These are phyloP conservation scores for Leishmania tropica DNA, from an alignment of 208 protist species.

Conservation along the genomic window DNA sequence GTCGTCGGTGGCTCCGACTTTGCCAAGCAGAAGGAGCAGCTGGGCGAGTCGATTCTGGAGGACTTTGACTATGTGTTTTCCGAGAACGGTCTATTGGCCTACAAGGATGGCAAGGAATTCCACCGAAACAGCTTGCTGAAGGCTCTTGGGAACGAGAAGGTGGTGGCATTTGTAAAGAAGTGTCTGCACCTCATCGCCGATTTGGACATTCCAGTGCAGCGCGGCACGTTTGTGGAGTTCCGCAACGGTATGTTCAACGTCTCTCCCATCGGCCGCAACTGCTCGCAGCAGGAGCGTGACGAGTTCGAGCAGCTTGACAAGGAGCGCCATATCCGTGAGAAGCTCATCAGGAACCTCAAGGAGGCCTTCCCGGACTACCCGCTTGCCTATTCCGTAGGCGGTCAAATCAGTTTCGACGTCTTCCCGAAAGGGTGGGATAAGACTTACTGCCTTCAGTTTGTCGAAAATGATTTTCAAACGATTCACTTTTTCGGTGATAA, in stretches of 20 bases:
- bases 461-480: slow-evolving; percentile 95
- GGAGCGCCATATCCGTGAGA: slow-evolving; percentile 94
- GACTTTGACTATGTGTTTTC: slow-evolving; percentile 98
- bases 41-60: slow-evolving; percentile 87
- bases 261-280: slow-evolving; percentile 99
- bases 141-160: slow-evolving; percentile 94
- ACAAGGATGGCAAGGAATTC: slow-evolving; percentile 90
- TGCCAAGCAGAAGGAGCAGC: slow-evolving; percentile 97
- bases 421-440: slow-evolving; percentile 99
- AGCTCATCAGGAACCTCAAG: slow-evolving; percentile 93
- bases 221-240: slow-evolving; percentile 99
- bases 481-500: slow-evolving; percentile 99
- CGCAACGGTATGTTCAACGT: slow-evolving; percentile 99
- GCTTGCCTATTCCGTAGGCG: slow-evolving; percentile 98
- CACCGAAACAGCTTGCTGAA: slow-evolving; percentile 91
- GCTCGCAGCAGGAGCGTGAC: slow-evolving; percentile 97
- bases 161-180: slow-evolving; percentile 97
- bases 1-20: slow-evolving; percentile 99
- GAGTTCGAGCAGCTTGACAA: slow-evolving; percentile 98
- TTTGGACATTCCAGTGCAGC: slow-evolving; percentile 98
- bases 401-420: slow-evolving; percentile 99
- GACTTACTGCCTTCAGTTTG: slow-evolving; percentile 98
- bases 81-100: slow-evolving; percentile 98
- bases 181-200: slow-evolving; percentile 94
- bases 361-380: slow-evolving; percentile 81